Conservation (phyloP, 2,329 filamentous ascomycete species). For the Xylaria sp. region DNA sequence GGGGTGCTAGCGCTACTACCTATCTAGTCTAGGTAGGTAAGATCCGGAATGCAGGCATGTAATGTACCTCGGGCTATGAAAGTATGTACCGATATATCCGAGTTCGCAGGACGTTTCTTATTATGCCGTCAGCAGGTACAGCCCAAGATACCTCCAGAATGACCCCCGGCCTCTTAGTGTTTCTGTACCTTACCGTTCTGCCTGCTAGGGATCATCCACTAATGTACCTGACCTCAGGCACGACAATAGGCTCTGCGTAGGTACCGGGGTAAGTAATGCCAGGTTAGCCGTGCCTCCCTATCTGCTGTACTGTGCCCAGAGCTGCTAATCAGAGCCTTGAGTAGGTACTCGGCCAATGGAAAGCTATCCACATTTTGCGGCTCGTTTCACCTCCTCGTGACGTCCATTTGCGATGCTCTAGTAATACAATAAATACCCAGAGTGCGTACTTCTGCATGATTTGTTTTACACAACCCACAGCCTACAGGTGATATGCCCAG, state of each 20-base stretch:
- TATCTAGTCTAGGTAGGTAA: too few species aligned
- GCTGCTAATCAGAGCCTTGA: too few species aligned
- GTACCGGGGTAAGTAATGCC: conserved; percentile 1
- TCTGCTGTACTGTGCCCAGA: neutral
- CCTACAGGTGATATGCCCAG: neutral
- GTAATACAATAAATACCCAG: neutral
- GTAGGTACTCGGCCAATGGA: neutral
- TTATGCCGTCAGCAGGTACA: conserved; percentile 15
- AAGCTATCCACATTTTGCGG: conserved; percentile 25
- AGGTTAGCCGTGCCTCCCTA: neutral
- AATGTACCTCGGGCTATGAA: neutral
- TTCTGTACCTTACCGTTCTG: conserved; percentile 17
- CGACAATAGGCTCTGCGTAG: neutral
- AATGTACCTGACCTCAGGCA: conserved; percentile 42
- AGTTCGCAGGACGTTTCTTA: neutral
- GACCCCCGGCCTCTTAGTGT: conserved; percentile 10
- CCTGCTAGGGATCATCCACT: conserved; percentile 40
- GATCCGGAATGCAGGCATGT: neutral
- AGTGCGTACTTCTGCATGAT: neutral
- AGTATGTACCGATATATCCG: neutral
- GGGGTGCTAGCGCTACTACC: too few species aligned
- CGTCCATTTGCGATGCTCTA: neutral
- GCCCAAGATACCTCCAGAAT: conserved; percentile 5
- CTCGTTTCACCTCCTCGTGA: conserved; percentile 7
- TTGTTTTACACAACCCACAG: neutral